A percentile compares a stretch with the other conserved stretches of the same genome.
phyloP scores from a whole-genome alignment of 108 stramenopile species.

The Cyclotella cryptica region DNA sequence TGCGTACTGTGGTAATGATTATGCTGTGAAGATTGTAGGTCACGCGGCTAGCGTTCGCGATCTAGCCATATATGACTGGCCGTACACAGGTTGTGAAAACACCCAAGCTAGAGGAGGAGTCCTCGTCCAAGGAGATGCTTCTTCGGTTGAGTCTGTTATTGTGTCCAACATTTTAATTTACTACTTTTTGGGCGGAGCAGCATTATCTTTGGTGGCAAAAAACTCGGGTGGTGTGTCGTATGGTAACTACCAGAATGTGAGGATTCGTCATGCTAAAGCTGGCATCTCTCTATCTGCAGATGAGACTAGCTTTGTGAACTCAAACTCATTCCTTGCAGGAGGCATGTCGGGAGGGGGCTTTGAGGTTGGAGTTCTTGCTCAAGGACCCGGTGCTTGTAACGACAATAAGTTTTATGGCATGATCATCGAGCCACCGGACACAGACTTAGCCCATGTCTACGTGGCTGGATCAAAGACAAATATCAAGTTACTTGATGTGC shows the following conservation, averaged over 20 bases:
- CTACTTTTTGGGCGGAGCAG: conserved; percentile 41
- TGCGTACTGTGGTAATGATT: conserved; percentile 39
- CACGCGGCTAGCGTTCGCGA: conserved; percentile 25
- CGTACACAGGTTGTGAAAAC: conserved; percentile 27
- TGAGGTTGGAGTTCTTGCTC: conserved; percentile 28
- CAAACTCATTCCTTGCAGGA: conserved; percentile 38
- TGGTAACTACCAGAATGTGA: conserved; percentile 36
- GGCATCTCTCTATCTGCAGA: conserved; percentile 40
- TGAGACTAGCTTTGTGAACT: conserved; percentile 41
- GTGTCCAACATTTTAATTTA: conserved; percentile 46
- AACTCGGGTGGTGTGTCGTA: conserved; percentile 37
- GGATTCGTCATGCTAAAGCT: conserved; percentile 45
- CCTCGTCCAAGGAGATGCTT: conserved; percentile 28
- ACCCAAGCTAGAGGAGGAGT: conserved; percentile 37
- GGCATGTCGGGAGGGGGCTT: conserved; percentile 43
- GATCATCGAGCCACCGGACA: conserved; percentile 40
- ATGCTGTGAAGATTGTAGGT: conserved; percentile 34
- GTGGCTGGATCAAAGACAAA: conserved; percentile 50
- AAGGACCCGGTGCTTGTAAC: conserved; percentile 49
- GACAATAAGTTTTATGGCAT: conserved; percentile 54
- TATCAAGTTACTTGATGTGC: conserved; percentile 34
- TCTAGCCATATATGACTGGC: conserved; percentile 43
- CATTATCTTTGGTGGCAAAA: conserved; percentile 26
- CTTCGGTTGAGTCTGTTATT: conserved; percentile 34
- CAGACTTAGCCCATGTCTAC: conserved; percentile 34